A percentile compares a stretch with the other conserved stretches of the same genome.
Evolutionary conservation across 257 asterid genomes (phyloP).

Genomic region (Striga asiatica): DNA sequence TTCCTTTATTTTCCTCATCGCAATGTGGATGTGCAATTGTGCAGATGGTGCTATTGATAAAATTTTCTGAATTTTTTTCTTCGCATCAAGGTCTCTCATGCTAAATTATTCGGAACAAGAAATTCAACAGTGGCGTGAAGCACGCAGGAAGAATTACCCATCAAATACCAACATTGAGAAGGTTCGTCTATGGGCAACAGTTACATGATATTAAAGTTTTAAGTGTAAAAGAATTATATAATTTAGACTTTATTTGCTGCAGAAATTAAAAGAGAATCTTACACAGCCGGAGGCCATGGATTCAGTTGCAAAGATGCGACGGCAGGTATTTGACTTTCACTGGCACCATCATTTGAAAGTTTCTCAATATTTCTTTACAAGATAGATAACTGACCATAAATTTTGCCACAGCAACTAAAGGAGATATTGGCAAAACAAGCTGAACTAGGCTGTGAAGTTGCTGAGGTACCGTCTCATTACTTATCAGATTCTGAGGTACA

Average conservation of each 20-base stretch:
- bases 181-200: slow-evolving; percentile 29
- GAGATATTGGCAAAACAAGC: slow-evolving; percentile 90
- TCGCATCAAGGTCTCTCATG: slow-evolving; percentile 29
- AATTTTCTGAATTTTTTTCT: slow-evolving; percentile 13
- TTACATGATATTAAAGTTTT: slow-evolving; percentile 1
- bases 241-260: slow-evolving; percentile 21
- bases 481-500: slow-evolving; percentile 57
- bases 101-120: slow-evolving; percentile 70
- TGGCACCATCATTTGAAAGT: not conserved
- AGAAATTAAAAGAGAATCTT: slow-evolving; percentile 38
- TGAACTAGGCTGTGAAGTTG: slow-evolving; percentile 89
- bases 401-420: slow-evolving; percentile 63
- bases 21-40: too few relatives aligned
- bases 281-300: slow-evolving; percentile 35
- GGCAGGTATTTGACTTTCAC: slow-evolving; percentile 51
- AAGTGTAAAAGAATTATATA: not conserved
- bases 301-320: slow-evolving; percentile 46
- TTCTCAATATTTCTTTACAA: not conserved
- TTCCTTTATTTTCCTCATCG: not conserved
- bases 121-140: slow-evolving; percentile 79
- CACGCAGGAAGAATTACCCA: slow-evolving; percentile 65
- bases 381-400: slow-evolving; percentile 6
- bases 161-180: slow-evolving; percentile 50
- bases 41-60: not conserved
- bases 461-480: slow-evolving; percentile 81